Evolutionary conservation across 2,329 filamentous ascomycete genomes (phyloP), one percentile per base, ranked within the genome.

Genomic region (Pseudophaeomoniella oleicola): DNA sequence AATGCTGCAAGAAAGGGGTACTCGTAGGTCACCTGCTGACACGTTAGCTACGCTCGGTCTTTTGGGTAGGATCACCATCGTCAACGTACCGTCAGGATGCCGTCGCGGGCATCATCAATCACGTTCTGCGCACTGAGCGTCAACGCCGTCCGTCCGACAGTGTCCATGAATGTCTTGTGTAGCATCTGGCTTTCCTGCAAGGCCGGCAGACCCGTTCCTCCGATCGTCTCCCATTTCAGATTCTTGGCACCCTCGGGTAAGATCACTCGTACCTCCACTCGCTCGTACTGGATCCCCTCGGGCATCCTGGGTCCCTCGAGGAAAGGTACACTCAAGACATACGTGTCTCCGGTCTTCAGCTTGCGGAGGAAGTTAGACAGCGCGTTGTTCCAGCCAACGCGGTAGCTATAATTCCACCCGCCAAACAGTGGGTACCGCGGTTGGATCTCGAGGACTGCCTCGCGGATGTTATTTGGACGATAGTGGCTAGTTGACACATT

Each of bases 401-500:
- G 84, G 67, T 96, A 98, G 46, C 83, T 90, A 61, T 94, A 96
- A 60, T 93, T 94, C 90, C 90, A 98, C 42, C 84, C 86, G 41
- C 90, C 90, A 51, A 94, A 98, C 16, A 98, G 59, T n/a, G 90
- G 90, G 59, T 93, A 98, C 36, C 90, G 76, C 14, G 90, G 90
- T 67, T 87, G 90, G 44, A 94, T 69, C 59, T 94, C 87, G 17
- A 98, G 71, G 30, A 80, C 64, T n/a, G 83, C 80, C 58, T 88
- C 82, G 15, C 81, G 76, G 54, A 71, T 73, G 43, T 50, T 51
- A 13, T 59, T 58, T 1, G 60, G 61, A 34, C 87, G 73, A 71
- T 93, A 98, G 43, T 73, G 74, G 38, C 86, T 94, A 1, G 90
- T 98, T 17, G 87, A 93, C 18, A 98, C 86, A 53, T 98, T 98